Percentiles rank a stretch among this genome's conserved stretches.
Evolutionary conservation across 2,329 filamentous ascomycete genomes (phyloP).

Genomic region (Nothophoma quercina): DNA sequence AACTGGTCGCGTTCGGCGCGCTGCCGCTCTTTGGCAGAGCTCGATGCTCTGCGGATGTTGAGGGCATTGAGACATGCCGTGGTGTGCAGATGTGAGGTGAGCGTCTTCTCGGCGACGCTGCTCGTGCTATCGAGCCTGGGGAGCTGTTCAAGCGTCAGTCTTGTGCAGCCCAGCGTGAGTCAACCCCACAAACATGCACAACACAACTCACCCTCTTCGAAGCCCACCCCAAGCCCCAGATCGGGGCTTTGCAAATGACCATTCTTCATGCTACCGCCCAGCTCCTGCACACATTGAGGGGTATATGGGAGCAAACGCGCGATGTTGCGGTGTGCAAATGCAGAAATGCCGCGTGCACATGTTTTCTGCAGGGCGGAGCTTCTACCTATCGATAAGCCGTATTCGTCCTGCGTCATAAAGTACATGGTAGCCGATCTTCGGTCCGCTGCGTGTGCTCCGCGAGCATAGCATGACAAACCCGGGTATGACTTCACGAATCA

Average conservation of each 20-base stretch:
- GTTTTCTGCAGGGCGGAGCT: constrained; percentile 17
- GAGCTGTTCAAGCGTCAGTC: constrained; percentile 24
- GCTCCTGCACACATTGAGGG: constrained; percentile 18
- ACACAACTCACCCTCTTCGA: constrained; percentile 28
- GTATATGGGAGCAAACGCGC: constrained; percentile 2
- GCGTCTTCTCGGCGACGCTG: constrained; percentile 5
- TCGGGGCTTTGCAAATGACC: constrained; percentile 46
- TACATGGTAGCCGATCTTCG: constrained; percentile 14
- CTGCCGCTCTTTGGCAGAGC: constrained; percentile 46
- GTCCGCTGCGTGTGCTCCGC: neutral
- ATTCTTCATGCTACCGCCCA: constrained; percentile 48
- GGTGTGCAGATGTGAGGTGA: constrained; percentile 20
- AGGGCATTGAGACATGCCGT: constrained; percentile 13
- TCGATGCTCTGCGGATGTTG: constrained; percentile 32
- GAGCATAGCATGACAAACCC: constrained; percentile 16
- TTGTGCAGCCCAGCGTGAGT: too few species aligned
- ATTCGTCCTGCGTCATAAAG: constrained; percentile 25
- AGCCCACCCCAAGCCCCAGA: constrained; percentile 42
- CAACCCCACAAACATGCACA: too few species aligned
- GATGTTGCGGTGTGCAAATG: constrained; percentile 13
- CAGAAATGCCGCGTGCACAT: constrained; percentile 15
- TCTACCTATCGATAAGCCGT: constrained; percentile 30
- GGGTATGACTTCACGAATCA: constrained; percentile 4
- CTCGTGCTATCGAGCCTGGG: constrained; percentile 33
- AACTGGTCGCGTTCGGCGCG: constrained; percentile 48